A percentile compares a stretch with the other conserved stretches of the same genome.
Conservation (phyloP, 208 protist species). For the Porcisia hertigi region DNA sequence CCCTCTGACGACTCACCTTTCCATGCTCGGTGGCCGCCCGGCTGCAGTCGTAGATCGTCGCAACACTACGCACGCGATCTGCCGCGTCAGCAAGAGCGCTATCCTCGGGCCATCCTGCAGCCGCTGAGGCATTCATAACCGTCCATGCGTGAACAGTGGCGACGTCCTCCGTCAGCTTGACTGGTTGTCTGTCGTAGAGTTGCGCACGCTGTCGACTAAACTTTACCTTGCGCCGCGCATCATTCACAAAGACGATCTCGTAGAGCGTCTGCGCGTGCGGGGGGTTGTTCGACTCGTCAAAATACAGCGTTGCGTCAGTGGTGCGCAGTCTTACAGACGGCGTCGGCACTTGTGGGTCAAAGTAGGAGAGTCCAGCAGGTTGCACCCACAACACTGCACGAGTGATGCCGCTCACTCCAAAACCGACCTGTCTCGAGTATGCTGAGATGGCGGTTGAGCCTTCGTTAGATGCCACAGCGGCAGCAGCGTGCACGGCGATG, state of each 20-base stretch:
- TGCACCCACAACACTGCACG: conserved; percentile 59
- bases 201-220: conserved; percentile 43
- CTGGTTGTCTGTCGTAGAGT: conserved; percentile 54
- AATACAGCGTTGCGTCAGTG: conserved; percentile 65
- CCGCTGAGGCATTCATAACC: conserved; percentile 23
- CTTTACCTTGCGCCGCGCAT: conserved; percentile 59
- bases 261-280: conserved; percentile 58
- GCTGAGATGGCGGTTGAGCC: not conserved
- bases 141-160: conserved; percentile 82
- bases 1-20: conserved; percentile 33
- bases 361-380: conserved; percentile 58
- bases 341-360: conserved; percentile 53
- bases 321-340: conserved; percentile 61
- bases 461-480: not conserved
- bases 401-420: conserved; percentile 40
- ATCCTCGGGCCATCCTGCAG: not conserved
- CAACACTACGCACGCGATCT: conserved; percentile 52
- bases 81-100: conserved; percentile 5
- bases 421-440: not conserved
- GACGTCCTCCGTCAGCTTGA: conserved; percentile 60
- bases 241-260: conserved; percentile 65
- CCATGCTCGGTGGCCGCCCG: conserved; percentile 34
- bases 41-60: conserved; percentile 75
- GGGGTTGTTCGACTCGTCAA: conserved; percentile 71
- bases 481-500: conserved; percentile 39